These are phyloP conservation scores for Termitomyces sp. DNA, from an alignment of 768 basidiomycete species.

Conservation along the genomic window DNA sequence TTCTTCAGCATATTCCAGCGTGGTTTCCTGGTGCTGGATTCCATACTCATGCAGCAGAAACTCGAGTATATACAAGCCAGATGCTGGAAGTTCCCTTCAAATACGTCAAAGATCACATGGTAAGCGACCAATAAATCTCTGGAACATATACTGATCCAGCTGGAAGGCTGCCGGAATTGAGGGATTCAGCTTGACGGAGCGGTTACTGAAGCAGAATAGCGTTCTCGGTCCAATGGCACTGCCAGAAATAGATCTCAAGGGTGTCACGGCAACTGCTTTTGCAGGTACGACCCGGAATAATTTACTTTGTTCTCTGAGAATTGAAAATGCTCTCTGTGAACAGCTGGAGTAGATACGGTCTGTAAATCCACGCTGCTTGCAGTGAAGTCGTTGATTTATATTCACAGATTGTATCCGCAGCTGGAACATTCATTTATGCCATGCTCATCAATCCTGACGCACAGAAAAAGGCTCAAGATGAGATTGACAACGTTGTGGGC, in stretches of 20 bases:
- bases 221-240: background rate
- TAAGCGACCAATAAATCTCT: too few species aligned
- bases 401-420: background rate
- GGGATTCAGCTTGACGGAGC: constrained; percentile 5
- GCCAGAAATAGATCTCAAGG: constrained; percentile 14
- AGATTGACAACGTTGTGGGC: constrained; percentile 39
- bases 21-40: too few species aligned
- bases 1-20: too few species aligned
- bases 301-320: background rate
- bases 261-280: background rate
- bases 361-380: background rate
- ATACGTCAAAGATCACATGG: constrained; percentile 7
- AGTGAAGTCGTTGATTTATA: background rate
- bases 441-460: constrained; percentile 21
- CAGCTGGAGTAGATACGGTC: constrained; percentile 18
- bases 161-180: constrained; percentile 8
- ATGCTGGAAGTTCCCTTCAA: constrained; percentile 2
- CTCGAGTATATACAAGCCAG: too few species aligned
- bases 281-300: background rate
- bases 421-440: constrained; percentile 18
- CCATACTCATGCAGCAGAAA: too few species aligned
- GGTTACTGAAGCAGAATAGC: constrained; percentile 6
- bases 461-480: constrained; percentile 30
- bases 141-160: too few species aligned
- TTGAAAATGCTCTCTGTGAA: background rate